Percentiles rank a stretch among this genome's conserved stretches.
Evolutionary conservation across 208 protist genomes (phyloP).

Genomic region (Balamuthia mandrillaris): DNA sequence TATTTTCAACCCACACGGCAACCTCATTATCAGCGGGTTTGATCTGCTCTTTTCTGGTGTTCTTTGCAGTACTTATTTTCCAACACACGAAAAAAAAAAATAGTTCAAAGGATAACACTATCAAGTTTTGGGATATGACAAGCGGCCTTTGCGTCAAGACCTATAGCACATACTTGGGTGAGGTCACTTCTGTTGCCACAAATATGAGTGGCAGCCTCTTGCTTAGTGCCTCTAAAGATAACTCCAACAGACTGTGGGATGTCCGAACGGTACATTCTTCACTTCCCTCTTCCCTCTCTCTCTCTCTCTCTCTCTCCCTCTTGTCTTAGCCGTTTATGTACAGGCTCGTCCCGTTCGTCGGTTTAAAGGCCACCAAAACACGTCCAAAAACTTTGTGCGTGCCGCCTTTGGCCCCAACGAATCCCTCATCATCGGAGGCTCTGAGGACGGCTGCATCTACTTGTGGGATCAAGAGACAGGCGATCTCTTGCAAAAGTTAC

Average conservation of each 20-base stretch:
- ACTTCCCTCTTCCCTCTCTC: background rate
- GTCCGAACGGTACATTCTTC: constrained; percentile 50
- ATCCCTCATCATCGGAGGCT: constrained; percentile 63
- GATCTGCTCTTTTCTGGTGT: background rate
- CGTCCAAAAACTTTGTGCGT: constrained; percentile 75
- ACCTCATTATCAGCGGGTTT: constrained; percentile 64
- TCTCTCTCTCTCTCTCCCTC: no score
- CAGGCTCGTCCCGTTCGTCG: constrained; percentile 59
- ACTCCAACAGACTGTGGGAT: constrained; percentile 75
- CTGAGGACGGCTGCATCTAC: constrained; percentile 69
- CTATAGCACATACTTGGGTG: constrained; percentile 56
- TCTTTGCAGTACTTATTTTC: background rate
- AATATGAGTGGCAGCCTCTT: constrained; percentile 53
- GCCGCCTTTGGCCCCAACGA: constrained; percentile 63
- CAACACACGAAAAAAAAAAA: background rate
- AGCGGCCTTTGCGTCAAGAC: constrained; percentile 71
- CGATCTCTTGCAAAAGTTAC: constrained; percentile 65
- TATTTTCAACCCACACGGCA: constrained; percentile 71
- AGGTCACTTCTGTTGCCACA: constrained; percentile 64
- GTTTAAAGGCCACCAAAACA: constrained; percentile 79
- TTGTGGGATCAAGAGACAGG: constrained; percentile 72
- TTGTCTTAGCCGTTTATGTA: no score
- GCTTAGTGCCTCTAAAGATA: constrained; percentile 67
- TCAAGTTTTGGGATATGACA: constrained; percentile 75
- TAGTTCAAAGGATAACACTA: constrained; percentile 65